Percentiles rank a stretch among this genome's conserved stretches.
phyloP scores from a whole-genome alignment of 176 grass and related monocot species.

The Avena insularis region DNA sequence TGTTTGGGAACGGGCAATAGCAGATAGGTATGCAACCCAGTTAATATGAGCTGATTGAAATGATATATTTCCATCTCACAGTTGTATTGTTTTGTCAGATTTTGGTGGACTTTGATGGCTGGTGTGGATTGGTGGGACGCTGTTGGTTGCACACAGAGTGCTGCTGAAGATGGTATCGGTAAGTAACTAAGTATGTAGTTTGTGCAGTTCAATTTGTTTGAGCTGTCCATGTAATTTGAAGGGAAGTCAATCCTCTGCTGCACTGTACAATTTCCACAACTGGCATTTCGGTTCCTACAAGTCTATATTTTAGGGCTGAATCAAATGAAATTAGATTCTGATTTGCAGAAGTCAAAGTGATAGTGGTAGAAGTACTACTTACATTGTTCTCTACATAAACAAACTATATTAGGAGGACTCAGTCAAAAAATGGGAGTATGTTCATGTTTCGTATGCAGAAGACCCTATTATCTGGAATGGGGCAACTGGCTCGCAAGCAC shows the following conservation, averaged over 20 bases:
- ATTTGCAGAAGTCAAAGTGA: slow-evolving; percentile 15
- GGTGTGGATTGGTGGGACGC: slow-evolving; percentile 99
- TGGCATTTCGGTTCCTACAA: slow-evolving; percentile 8
- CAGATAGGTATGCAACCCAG: slow-evolving; percentile 74
- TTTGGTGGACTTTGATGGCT: slow-evolving; percentile 98
- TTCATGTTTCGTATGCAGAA: not conserved
- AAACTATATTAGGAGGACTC: not conserved
- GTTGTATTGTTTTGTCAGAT: slow-evolving; percentile 53
- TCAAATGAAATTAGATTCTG: slow-evolving; percentile 5
- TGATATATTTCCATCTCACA: slow-evolving; percentile 16
- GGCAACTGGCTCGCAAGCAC: slow-evolving; percentile 25
- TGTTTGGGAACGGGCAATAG: slow-evolving; percentile 90
- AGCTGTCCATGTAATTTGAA: slow-evolving; percentile 28
- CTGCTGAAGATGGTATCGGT: slow-evolving; percentile 98
- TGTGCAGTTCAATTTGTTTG: not conserved
- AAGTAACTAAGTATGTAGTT: slow-evolving; percentile 51
- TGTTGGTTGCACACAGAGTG: slow-evolving; percentile 96
- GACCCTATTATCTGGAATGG: slow-evolving; percentile 7
- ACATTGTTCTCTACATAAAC: not conserved
- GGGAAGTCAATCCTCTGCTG: slow-evolving; percentile 2
- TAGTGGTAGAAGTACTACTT: slow-evolving; percentile 18
- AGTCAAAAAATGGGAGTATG: not conserved
- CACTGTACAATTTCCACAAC: not conserved
- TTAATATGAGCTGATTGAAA: slow-evolving; percentile 41
- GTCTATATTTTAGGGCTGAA: slow-evolving; percentile 7